Base-by-base conservation (phyloP, 768 basidiomycete genomes). In the Russula sp. region DNA sequence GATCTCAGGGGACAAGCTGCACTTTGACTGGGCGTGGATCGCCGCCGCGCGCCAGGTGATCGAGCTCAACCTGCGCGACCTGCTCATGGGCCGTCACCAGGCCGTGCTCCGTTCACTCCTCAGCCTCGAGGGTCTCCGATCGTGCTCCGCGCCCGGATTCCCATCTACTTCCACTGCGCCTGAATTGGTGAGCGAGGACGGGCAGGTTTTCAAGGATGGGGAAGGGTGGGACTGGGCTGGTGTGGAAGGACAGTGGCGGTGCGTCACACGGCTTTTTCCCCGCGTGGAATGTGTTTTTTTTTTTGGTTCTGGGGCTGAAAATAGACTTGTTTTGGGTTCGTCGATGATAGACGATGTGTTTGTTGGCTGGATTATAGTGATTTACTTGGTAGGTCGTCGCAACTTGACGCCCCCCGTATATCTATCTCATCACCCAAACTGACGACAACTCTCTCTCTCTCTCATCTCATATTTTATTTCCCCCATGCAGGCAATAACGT, bases 171-270 rank as follows among this genome's bases (percentile, higher is more conserved):
- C 29, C 13, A 2, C 18, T 16, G 25, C 42, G 8, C 48, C 41
- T 9, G 47, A 36, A 11, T 29, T 11, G 59, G 45, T 13, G 16
- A 51, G 47, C 3, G 56, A 47, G 35, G 49, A 6, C 6, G 46
- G 35, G n/a, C 46, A 1, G 4, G 46, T 14, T 25, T 42, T 41
- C 22, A 45, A 18, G 73, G 62, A 63, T 4, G 73, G 71, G 50
- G 70, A 73, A 6, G 82, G 82, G 5, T 83, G 81, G 81, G 82
- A 83, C 66, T 84, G 83, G 83, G 83, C 82, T 1, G 83, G 81
- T 8, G 80, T 77, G 2, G 69, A 74, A 46, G 83, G 83, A 18
- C 72, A 76, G 52, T 84, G 82, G 81, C 75, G 76, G 82, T 82
- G 66, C 66, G 79, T 72, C 4, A 22, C 16, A 34, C 10, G 25